Conservation (phyloP, 2,329 filamentous ascomycete genomes). For the Alternaria sp. region DNA sequence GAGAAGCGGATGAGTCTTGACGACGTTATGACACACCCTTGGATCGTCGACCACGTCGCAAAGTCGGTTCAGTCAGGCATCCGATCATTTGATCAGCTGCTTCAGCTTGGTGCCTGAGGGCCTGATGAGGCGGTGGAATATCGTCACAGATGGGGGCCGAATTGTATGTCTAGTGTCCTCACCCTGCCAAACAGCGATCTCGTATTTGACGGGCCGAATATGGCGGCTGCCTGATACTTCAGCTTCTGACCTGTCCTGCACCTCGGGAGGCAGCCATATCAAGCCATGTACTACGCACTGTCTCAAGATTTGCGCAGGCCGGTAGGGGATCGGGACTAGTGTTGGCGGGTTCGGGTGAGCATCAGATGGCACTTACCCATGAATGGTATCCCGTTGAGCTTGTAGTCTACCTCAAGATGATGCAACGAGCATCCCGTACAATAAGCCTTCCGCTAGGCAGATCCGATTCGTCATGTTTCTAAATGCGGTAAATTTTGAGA, state of each 20-base stretch:
- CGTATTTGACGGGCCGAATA: neutral
- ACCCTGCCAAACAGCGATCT: neutral
- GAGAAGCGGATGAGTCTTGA: slow-evolving; percentile 87
- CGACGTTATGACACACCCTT: slow-evolving; percentile 83
- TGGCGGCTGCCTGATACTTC: neutral
- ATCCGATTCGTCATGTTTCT: neutral
- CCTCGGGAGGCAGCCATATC: neutral
- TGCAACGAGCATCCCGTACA: neutral
- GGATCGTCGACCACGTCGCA: slow-evolving; percentile 77
- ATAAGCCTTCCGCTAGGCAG: neutral
- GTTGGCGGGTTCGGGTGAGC: neutral
- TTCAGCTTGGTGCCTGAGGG: neutral
- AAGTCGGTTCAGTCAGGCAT: slow-evolving; percentile 1
- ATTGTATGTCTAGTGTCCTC: neutral
- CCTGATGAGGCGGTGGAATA: neutral
- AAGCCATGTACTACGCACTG: neutral
- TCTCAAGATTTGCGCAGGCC: neutral
- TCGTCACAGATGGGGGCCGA: neutral
- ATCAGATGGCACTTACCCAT: neutral
- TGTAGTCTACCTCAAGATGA: neutral
- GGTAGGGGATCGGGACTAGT: neutral
- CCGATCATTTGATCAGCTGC: slow-evolving; percentile 1
- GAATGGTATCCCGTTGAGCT: neutral
- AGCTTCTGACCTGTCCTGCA: neutral
- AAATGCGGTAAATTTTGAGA: neutral